Evolutionary conservation across 805 yeast genomes (phyloP).

Genomic region (Candida wancherniae): DNA sequence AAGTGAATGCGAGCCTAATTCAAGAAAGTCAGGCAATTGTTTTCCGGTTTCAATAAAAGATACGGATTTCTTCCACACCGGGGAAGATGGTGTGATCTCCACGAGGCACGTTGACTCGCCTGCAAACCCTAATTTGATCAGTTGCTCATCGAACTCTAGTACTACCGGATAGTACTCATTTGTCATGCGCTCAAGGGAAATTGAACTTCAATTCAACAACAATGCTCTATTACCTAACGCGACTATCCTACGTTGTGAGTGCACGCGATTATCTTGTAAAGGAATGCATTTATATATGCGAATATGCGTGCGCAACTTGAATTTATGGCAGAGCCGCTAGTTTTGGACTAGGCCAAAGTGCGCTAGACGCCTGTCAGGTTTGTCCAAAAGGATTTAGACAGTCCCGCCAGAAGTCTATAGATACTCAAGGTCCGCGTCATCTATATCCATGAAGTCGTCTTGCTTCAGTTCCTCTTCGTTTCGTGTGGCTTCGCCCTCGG

Average conservation of each 20-base stretch:
- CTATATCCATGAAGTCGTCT: slow-evolving; percentile 43
- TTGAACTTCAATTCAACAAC: too few relatives aligned
- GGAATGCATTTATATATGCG: too few relatives aligned
- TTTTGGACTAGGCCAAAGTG: too few relatives aligned
- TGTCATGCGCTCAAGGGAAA: slow-evolving; percentile 13
- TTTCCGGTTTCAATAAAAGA: neutral
- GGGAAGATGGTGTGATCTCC: slow-evolving; percentile 2
- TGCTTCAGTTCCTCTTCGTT: slow-evolving; percentile 18
- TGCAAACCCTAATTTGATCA: slow-evolving; percentile 14
- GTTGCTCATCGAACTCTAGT: slow-evolving; percentile 11
- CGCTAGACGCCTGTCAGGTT: too few relatives aligned
- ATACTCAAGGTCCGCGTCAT: slow-evolving; percentile 42
- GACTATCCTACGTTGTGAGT: too few relatives aligned
- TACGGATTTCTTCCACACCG: slow-evolving; percentile 10
- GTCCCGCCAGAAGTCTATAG: slow-evolving; percentile 8
- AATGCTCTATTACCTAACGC: too few relatives aligned
- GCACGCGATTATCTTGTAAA: too few relatives aligned
- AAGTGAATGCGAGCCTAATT: slow-evolving; percentile 11
- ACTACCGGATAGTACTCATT: slow-evolving; percentile 18
- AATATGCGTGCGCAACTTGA: too few relatives aligned
- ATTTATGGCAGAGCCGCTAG: too few relatives aligned
- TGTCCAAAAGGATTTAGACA: too few relatives aligned
- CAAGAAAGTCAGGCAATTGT: slow-evolving; percentile 10
- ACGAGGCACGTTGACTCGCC: slow-evolving; percentile 14
- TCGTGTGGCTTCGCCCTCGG: slow-evolving; percentile 8